Evolutionary conservation across 345 rosid genomes (phyloP).

Genomic region (Limnanthes douglasii): DNA sequence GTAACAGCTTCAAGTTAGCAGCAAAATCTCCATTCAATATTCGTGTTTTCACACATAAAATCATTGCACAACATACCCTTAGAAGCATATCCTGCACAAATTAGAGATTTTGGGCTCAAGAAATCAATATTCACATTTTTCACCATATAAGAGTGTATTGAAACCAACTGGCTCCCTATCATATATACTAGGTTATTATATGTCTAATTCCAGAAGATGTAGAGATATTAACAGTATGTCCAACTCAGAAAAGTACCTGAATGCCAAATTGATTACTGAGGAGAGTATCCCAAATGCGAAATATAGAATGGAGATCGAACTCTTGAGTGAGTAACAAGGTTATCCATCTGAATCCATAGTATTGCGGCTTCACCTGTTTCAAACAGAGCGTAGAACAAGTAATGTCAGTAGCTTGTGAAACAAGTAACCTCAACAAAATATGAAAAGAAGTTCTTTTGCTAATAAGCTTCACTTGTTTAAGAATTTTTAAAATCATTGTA

Average conservation of each 20-base stretch:
- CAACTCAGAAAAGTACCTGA: slow-evolving; percentile 23
- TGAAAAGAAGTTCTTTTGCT: background rate
- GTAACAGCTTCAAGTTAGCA: slow-evolving; percentile 48
- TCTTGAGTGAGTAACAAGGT: slow-evolving; percentile 65
- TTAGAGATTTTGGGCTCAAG: background rate
- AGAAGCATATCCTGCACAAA: slow-evolving; percentile 59
- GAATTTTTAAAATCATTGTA: background rate
- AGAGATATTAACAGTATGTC: background rate
- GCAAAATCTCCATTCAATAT: slow-evolving; percentile 44
- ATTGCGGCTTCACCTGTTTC: slow-evolving; percentile 63
- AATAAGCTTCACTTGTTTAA: too few species aligned
- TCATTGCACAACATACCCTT: slow-evolving; percentile 58
- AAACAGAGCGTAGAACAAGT: too few species aligned
- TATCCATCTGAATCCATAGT: slow-evolving; percentile 60
- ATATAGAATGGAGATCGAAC: slow-evolving; percentile 40
- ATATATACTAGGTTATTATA: too few species aligned
- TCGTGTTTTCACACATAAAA: slow-evolving; percentile 35
- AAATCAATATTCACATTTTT: background rate
- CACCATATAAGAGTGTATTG: background rate
- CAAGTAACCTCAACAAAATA: too few species aligned
- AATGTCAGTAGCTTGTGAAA: too few species aligned
- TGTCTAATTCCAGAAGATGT: too few species aligned
- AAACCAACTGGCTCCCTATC: too few species aligned
- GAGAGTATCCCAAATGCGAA: slow-evolving; percentile 71
- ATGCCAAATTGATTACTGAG: slow-evolving; percentile 45